phyloP scores from a whole-genome alignment of 345 rosid species.

The Heritiera fomes region DNA sequence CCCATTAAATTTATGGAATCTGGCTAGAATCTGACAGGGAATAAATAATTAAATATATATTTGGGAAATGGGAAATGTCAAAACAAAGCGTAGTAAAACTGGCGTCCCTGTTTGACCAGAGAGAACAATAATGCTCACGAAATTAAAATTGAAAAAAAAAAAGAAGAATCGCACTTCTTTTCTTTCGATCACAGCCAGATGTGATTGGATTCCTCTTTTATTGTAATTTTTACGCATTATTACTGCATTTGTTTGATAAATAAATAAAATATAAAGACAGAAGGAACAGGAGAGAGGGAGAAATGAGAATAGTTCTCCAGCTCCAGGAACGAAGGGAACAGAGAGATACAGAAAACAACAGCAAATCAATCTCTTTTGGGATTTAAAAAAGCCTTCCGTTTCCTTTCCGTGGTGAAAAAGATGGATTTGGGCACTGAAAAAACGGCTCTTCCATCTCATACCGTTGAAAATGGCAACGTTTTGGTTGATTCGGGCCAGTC shows the following conservation, averaged over 20 bases:
- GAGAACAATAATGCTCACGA: background rate
- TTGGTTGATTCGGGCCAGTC: slow-evolving; percentile 60
- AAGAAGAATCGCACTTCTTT: background rate
- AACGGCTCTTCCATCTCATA: slow-evolving; percentile 35
- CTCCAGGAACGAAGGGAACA: background rate
- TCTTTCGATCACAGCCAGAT: background rate
- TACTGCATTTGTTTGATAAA: background rate
- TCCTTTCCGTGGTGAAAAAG: background rate
- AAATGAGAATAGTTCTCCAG: background rate
- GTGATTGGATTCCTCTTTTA: background rate
- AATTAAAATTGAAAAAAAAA: background rate
- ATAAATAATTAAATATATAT: too few species aligned
- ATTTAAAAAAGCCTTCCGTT: background rate
- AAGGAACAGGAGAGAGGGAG: background rate
- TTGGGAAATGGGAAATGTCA: background rate
- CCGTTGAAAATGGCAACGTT: slow-evolving; percentile 25
- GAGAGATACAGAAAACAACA: background rate
- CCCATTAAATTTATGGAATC: too few species aligned
- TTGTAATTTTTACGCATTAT: too few species aligned
- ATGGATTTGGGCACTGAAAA: slow-evolving; percentile 27
- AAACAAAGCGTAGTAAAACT: background rate
- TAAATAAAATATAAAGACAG: background rate
- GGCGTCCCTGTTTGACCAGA: slow-evolving; percentile 3
- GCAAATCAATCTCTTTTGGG: background rate
- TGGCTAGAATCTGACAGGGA: too few species aligned